Base-by-base conservation (phyloP, 208 protist genomes). In the Leishmania amazonensis region DNA sequence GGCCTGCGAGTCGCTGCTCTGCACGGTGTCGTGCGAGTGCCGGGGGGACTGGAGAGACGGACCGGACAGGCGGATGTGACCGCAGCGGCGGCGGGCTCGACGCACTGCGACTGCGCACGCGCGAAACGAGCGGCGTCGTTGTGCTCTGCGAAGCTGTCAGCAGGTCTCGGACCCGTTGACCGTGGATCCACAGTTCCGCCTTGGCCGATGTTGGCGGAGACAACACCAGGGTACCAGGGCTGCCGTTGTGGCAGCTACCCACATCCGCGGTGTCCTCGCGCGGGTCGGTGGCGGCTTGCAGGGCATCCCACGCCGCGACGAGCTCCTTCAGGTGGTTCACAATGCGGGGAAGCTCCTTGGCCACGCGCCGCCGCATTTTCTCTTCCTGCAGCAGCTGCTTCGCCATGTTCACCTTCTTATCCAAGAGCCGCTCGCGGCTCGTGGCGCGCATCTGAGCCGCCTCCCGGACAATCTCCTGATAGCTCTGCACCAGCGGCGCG, bases 371-470 rank as follows among this genome's bases (percentile, higher is more conserved):
- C 13, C 93, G 90, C 40, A 85, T 81, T 67, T 84, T 90, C 79
- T 97, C 91, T 74, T 97, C 93, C 67, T 94, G 87, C 38, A 97
- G 86, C 1, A 97, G 83, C 73, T 95, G 89, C 79, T 95, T 93
- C 51, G 93, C 93, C 93, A 97, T 97, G 87, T 97, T 97, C 40
- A 94, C 81, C 67, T 91, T 92, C 76, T 93, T 92, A 73, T 87
- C 95, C 21, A 97, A 78, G 45, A 97, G 88, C 3, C 93, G 91
- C 79, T 95, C 93, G 58, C 90, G 87, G 58, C 90, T 91, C 47
- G 78, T 87, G 17, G 89, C 84, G 57, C 88, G 88, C 79, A 90
- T 81, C 21, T 85, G 78, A 6, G 86, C 89, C 73, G 94, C 81
- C 75, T 90, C 88, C 7, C 83, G 62, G 7, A 94, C 82, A 51